Percentiles rank a stretch among this genome's conserved stretches.
Evolutionary conservation across 768 basidiomycete genomes (phyloP).

Genomic region (Pisolithus orientalis): DNA sequence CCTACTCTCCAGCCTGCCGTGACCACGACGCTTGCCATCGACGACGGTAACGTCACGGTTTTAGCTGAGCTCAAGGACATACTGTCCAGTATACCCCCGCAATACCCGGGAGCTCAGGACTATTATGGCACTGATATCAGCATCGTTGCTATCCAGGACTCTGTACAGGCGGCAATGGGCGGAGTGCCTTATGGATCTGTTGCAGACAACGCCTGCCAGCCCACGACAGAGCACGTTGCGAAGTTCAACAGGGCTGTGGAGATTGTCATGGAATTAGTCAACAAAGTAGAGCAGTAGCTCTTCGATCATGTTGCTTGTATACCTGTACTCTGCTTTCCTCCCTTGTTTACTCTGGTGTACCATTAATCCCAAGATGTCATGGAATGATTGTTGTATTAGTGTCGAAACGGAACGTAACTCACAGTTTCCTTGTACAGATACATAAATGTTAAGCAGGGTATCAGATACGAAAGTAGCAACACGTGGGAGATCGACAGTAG

Average conservation of each 20-base stretch:
- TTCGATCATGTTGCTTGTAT: neutral
- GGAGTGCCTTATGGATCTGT: constrained; percentile 52
- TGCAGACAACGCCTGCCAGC: constrained; percentile 40
- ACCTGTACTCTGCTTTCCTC: too few relatives aligned
- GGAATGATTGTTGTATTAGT: too few relatives aligned
- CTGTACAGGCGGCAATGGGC: constrained; percentile 45
- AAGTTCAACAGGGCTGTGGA: constrained; percentile 66
- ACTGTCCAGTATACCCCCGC: constrained; percentile 43
- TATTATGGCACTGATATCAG: constrained; percentile 67
- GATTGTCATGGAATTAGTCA: constrained; percentile 49
- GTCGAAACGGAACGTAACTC: too few relatives aligned
- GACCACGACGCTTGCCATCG: constrained; percentile 36
- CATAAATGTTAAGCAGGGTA: too few relatives aligned
- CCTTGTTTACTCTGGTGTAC: too few relatives aligned
- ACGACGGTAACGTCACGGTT: constrained; percentile 27
- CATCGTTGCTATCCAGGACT: constrained; percentile 31
- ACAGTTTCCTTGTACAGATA: too few relatives aligned
- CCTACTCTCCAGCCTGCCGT: constrained; percentile 34
- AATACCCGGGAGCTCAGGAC: constrained; percentile 53
- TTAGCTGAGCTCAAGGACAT: constrained; percentile 56
- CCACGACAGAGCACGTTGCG: constrained; percentile 55
- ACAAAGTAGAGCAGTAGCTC: neutral
- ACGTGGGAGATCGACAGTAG: too few relatives aligned
- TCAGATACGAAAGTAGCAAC: too few relatives aligned
- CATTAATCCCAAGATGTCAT: too few relatives aligned